Base-by-base conservation (phyloP, 495 filamentous ascomycete genomes). In the Podospora pseudoanserina region DNA sequence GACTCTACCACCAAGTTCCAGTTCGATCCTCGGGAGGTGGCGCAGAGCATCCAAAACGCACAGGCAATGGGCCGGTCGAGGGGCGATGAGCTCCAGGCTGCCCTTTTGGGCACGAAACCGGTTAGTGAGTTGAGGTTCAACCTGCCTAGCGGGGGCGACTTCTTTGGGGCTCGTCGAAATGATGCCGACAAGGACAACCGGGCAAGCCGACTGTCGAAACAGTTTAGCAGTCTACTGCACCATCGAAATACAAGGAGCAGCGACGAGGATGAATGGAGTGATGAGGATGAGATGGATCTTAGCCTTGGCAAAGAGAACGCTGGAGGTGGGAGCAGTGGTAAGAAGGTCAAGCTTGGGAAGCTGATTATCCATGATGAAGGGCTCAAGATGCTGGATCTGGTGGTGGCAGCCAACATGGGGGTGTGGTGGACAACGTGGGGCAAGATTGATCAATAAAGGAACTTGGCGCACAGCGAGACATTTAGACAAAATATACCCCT, bases 381-480 rank as follows among this genome's bases (percentile, higher is more conserved):
- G 0, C 80, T 97, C 65, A 96, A 96, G 79, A 97, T 99, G 95
- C 74, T 97, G 71, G 95, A 99, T 83, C 75, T 99, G 64, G 84
- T 96, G 1, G 92, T 98, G 30, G 91, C 94, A 11, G 90, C 93
- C 55, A 97, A 95, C 75, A 85, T 98, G 78, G 91, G 89, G 0
- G 84, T 97, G 55, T 98, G 94, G 91, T 97, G 94, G 95, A 89
- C 88, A 70, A 87, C 90, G 1, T 97, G 92, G 87, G 92, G 93
- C 68, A 83, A 79, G 70, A 83, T 75, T 39, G 75, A 76, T 69
- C 32, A 23, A 53, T n/a, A 32, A 49, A 57, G 20, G 27, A 32
- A 28, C 9, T 6, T 32, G 7, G 18, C 5, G 58, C 23, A 23
- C 23, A 23, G 23, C 23, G 23, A 23, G 23, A 23, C 23, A 28